phyloP scores from a whole-genome alignment of 2,329 filamentous ascomycete genomes.

The Xylaria sp. region DNA sequence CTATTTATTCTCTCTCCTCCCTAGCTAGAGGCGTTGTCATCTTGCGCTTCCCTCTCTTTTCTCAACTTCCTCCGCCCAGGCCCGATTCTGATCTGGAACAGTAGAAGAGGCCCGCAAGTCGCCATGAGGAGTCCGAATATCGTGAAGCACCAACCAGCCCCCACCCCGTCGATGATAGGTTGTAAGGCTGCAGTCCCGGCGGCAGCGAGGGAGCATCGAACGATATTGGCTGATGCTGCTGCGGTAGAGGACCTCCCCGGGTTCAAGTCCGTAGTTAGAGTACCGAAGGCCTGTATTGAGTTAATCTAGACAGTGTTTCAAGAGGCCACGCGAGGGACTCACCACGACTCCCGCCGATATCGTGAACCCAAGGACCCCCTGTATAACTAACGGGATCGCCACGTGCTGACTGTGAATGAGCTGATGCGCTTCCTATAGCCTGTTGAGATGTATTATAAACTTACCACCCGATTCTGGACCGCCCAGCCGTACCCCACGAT shows the following conservation, averaged over 20 bases:
- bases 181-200: slow-evolving; percentile 36
- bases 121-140: slow-evolving; percentile 39
- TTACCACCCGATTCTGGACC: slow-evolving; percentile 32
- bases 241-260: slow-evolving; percentile 40
- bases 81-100: slow-evolving; percentile 33
- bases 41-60: slow-evolving; percentile 1
- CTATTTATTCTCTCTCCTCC: neutral
- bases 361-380: slow-evolving; percentile 34
- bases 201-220: slow-evolving; percentile 41
- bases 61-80: slow-evolving; percentile 33
- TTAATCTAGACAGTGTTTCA: neutral
- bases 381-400: slow-evolving; percentile 27
- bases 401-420: slow-evolving; percentile 27
- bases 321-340: neutral
- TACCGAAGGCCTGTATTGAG: slow-evolving; percentile 31
- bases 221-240: slow-evolving; percentile 42
- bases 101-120: slow-evolving; percentile 36
- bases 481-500: slow-evolving; percentile 37
- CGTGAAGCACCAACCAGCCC: slow-evolving; percentile 43
- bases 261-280: slow-evolving; percentile 40
- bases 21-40: neutral
- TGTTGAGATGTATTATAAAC: neutral
- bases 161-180: slow-evolving; percentile 38
- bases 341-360: slow-evolving; percentile 37
- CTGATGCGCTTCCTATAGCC: neutral